Conservation (phyloP, 192 early-diverging fungal genomes). For the Paraglomus brasilianum region DNA sequence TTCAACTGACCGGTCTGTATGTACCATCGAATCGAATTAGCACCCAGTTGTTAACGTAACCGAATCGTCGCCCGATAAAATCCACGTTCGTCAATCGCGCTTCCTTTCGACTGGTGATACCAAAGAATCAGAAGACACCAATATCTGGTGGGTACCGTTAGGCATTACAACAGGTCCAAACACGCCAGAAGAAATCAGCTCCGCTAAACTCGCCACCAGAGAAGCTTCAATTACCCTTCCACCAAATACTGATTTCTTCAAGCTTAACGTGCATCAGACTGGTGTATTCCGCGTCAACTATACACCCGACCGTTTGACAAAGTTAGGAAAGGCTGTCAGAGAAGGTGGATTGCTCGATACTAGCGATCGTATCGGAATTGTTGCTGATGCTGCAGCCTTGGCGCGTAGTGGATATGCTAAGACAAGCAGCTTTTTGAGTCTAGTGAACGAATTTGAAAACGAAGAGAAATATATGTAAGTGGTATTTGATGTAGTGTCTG, state of each 20-base stretch:
- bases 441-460: conserved; percentile 68
- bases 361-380: conserved; percentile 77
- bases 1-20: background rate
- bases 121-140: conserved; percentile 72
- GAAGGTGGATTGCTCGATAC: conserved; percentile 57
- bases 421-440: conserved; percentile 72
- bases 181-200: conserved; percentile 2
- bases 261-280: conserved; percentile 80
- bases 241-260: conserved; percentile 62
- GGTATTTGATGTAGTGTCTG: background rate
- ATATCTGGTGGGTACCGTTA: conserved; percentile 86
- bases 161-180: conserved; percentile 40
- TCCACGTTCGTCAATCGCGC: conserved; percentile 76
- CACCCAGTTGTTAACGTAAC: conserved; percentile 81
- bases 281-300: conserved; percentile 89
- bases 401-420: conserved; percentile 73
- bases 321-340: conserved; percentile 55
- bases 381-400: conserved; percentile 81
- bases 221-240: conserved; percentile 49
- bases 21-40: conserved; percentile 29
- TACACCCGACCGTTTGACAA: conserved; percentile 48
- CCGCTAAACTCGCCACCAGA: conserved; percentile 44
- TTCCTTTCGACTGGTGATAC: conserved; percentile 84
- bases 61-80: conserved; percentile 47
- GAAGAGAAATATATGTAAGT: conserved; percentile 78